A percentile compares a stretch with the other conserved stretches of the same genome.
Evolutionary conservation across 805 yeast genomes (phyloP).

Genomic region (Blastobotrys terrestris): DNA sequence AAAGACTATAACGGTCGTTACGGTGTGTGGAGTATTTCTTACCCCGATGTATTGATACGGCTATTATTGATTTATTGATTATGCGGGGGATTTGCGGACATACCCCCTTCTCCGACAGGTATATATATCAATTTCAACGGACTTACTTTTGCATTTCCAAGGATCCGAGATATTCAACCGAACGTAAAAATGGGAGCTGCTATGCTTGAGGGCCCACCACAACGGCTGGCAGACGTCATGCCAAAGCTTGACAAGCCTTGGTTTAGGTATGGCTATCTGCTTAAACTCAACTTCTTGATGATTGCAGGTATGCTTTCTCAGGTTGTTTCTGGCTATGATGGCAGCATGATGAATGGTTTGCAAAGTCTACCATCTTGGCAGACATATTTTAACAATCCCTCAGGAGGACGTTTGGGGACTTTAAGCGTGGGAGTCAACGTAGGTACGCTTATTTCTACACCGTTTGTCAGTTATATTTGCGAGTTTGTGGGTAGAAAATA

Average conservation of each 20-base stretch:
- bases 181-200: background rate
- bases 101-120: background rate
- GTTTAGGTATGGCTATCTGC: conserved; percentile 11
- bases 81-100: background rate
- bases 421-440: conserved; percentile 22
- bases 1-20: background rate
- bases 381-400: conserved; percentile 11
- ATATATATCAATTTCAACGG: background rate
- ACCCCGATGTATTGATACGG: background rate
- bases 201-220: background rate
- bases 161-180: too few relatives aligned
- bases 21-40: background rate
- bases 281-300: conserved; percentile 13
- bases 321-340: conserved; percentile 16
- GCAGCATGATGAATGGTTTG: conserved; percentile 15
- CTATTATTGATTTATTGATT: background rate
- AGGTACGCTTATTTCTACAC: conserved; percentile 68
- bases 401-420: conserved; percentile 12
- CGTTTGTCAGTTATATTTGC: conserved; percentile 52
- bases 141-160: too few relatives aligned
- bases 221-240: conserved; percentile 5
- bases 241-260: conserved; percentile 6
- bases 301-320: conserved; percentile 11
- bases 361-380: conserved; percentile 22
- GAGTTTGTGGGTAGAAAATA: conserved; percentile 60